Evolutionary conservation across 108 stramenopile species (phyloP), one percentile per base, ranked within the genome.

Genomic region (Skeletonema marinoi): DNA sequence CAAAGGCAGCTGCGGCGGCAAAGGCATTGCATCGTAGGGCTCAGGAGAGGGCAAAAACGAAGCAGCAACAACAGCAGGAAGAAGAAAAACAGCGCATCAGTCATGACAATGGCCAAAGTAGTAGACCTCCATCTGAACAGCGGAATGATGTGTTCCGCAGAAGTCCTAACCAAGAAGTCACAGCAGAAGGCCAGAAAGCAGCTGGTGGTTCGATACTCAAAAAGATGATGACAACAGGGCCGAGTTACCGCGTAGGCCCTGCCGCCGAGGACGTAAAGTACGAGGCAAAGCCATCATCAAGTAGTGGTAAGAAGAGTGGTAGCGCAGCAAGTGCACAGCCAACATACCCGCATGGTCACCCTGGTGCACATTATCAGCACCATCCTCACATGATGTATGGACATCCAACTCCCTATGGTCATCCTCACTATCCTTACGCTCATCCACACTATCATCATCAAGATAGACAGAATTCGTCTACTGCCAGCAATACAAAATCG

Each of bases 1-100:
- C 81, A 41, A 75, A 73, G 39, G 81, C 81, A 51, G 81, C 81
- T 12, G 81, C 70, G 0, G 75, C 81, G 13, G 81, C 81, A 48
- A 82, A 82, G 38, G 75, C 38, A 29, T 32, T 82, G 46, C 81
- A 82, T 68, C 81, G 81, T 25, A 41, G 59, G 46, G 81, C 81
- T 3, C 36, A 54, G 17, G 81, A 75, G 11, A 32, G 81, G 65
- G 81, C 81, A 32, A 31, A 32, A 16, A 56, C 67, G 21, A 60
- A 62, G 29, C 65, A 54, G 21, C 42, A 38, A 6, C 78, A 68
- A 25, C 71, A 72, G n/a, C 63, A 73, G 13, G 67, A 61, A 14
- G 48, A 31, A 14, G 32, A 68, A 25, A 39, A 67, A 39, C 29
- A 67, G 32, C 30, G 25, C 38, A 44, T 38, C 6, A 67, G 30